Evolutionary conservation across 148 eudicot species (phyloP).

Genomic region (Vaccinium myrtillus): DNA sequence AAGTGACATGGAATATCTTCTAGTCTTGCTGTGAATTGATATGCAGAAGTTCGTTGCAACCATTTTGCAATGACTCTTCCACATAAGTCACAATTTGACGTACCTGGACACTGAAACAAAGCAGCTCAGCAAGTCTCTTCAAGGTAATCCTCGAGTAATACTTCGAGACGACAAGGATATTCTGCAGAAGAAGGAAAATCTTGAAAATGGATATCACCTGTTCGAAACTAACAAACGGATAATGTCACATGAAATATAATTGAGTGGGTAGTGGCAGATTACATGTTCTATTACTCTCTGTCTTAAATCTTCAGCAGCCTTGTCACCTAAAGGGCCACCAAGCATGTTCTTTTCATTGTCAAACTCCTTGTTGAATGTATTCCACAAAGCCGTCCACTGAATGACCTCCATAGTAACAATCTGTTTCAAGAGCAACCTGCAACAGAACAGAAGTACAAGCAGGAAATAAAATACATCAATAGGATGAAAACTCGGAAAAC

Average conservation of each 20-base stretch:
- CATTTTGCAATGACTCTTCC: background rate
- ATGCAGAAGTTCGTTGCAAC: background rate
- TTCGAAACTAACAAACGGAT: background rate
- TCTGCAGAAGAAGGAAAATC: slow-evolving; percentile 41
- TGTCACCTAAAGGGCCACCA: slow-evolving; percentile 88
- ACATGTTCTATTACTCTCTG: slow-evolving; percentile 96
- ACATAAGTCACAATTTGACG: slow-evolving; percentile 1
- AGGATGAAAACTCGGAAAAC: slow-evolving; percentile 6
- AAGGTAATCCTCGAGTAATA: slow-evolving; percentile 82
- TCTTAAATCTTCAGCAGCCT: slow-evolving; percentile 87
- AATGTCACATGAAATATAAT: background rate
- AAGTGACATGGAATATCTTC: background rate
- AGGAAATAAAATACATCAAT: background rate
- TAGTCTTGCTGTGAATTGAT: background rate
- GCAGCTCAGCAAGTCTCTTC: slow-evolving; percentile 76
- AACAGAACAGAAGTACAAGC: background rate
- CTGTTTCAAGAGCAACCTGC: slow-evolving; percentile 76
- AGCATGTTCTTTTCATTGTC: slow-evolving; percentile 76
- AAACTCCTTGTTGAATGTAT: slow-evolving; percentile 72
- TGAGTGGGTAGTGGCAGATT: slow-evolving; percentile 21
- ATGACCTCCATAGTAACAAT: slow-evolving; percentile 91
- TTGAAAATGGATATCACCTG: background rate
- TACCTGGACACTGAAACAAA: slow-evolving; percentile 79
- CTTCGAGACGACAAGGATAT: slow-evolving; percentile 85
- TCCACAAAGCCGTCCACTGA: slow-evolving; percentile 90